Conservation (phyloP, 2,329 filamentous ascomycete genomes). For the Pseudohalonectria lignicola region DNA sequence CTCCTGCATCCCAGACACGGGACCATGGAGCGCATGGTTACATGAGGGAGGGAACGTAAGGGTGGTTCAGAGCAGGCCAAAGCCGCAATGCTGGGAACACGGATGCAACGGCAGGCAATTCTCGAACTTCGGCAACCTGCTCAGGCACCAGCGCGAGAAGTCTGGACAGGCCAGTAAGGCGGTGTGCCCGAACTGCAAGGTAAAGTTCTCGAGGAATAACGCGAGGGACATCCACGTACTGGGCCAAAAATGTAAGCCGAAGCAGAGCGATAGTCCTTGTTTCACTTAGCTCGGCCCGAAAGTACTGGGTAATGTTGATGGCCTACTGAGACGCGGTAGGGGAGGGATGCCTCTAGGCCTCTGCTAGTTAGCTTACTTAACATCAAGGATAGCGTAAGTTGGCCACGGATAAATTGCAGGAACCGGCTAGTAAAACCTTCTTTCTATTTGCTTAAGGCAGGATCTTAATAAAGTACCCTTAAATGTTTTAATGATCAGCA, state of each 20-base stretch:
- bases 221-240: conserved; percentile 77
- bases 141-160: conserved; percentile 89
- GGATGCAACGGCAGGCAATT: conserved; percentile 94
- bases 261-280: conserved; percentile 28
- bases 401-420: too few relatives aligned
- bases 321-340: too few relatives aligned
- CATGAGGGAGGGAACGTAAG: conserved; percentile 44
- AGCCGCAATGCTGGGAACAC: conserved; percentile 95
- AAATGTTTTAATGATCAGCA: too few relatives aligned
- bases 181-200: conserved; percentile 80
- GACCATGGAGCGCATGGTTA: not conserved
- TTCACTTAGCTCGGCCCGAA: too few relatives aligned
- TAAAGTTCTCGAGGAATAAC: conserved; percentile 81
- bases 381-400: too few relatives aligned
- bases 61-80: conserved; percentile 69
- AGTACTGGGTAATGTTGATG: too few relatives aligned
- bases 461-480: too few relatives aligned
- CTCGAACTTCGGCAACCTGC: conserved; percentile 89
- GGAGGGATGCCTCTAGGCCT: too few relatives aligned
- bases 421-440: too few relatives aligned
- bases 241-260: conserved; percentile 87
- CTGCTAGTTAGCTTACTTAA: too few relatives aligned
- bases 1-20: too few relatives aligned
- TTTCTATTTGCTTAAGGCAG: too few relatives aligned
- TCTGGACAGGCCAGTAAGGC: conserved; percentile 84